Conservation (phyloP, 371 early-diverging fungal genomes). For the Apophysomyces ossiformis region DNA sequence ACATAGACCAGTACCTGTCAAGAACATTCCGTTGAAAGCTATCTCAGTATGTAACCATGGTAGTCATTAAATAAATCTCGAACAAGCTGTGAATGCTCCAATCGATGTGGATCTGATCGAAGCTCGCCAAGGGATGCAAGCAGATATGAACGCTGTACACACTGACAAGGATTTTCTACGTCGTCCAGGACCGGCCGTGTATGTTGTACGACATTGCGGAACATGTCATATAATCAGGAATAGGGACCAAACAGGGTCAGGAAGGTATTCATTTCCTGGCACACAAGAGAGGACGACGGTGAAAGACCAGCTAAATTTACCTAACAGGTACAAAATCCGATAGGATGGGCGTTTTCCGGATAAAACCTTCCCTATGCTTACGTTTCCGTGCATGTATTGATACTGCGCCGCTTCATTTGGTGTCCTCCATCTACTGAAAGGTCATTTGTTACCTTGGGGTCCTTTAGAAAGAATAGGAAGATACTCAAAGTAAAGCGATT, state of each 20-base stretch:
- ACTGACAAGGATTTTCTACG: background rate
- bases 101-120: background rate
- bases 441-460: too few species aligned
- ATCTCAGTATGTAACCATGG: background rate
- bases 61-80: background rate
- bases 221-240: background rate
- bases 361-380: background rate
- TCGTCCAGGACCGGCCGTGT: background rate
- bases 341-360: background rate
- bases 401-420: too few species aligned
- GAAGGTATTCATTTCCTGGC: background rate
- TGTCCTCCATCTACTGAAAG: too few species aligned
- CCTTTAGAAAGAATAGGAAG: too few species aligned
- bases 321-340: background rate
- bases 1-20: constrained; percentile 2
- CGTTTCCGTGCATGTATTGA: too few species aligned
- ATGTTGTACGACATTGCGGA: background rate
- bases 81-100: background rate
- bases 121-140: background rate
- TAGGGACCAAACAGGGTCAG: background rate
- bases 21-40: background rate
- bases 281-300: background rate
- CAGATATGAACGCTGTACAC: background rate
- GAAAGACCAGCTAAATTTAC: too few species aligned
- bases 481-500: too few species aligned